Base-by-base conservation (phyloP, 352 stramenopile species). In the Pythium brachiatum region DNA sequence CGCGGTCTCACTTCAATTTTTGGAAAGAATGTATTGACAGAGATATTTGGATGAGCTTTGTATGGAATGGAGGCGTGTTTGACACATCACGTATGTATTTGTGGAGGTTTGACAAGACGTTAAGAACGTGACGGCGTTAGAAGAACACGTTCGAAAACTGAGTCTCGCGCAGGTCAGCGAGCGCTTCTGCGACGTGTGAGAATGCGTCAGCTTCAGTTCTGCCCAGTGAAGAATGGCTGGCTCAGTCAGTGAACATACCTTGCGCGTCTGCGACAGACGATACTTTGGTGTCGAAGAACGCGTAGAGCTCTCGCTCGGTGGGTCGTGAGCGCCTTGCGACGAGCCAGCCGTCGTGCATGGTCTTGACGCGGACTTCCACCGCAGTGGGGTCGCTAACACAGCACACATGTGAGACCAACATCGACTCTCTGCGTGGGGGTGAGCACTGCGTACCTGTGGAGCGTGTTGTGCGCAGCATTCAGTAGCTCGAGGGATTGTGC, bases 261-360 rank as follows among this genome's bases (percentile, higher is more conserved):
- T 81, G 73, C 0, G 86, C 68, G 26, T 88, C 77, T 9, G 69
- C 60, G 13, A 90, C 66, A 0, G 78, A 87, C n/a, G 75, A 70
- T 27, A 82, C 69, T 44, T 83, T 88, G 31, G 67, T 84, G 58
- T 88, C 81, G 39, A 90, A 76, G 47, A 90, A 75, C 25, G 76
- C 74, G 62, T 78, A 88, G 36, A 86, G 62, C 67, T 84, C 78
- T 38, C 81, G 78, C 29, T 71, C 60, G 8, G 69, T 85, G 20
- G 66, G 71, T 20, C 73, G 57, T 0, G 76, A 79, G 41, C 76
- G 80, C 46, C 83, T 84, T 34, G 69, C 75, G 31, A 85, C 58
- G 5, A 90, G 53, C 81, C 81, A 90, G 11, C 81, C 81, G 53
- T 78, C 70, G 32, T 79, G 64, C 8, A 80, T 64, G 15, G 78